phyloP scores from a whole-genome alignment of 148 eudicot genomes.

The Diospyros kaki region DNA sequence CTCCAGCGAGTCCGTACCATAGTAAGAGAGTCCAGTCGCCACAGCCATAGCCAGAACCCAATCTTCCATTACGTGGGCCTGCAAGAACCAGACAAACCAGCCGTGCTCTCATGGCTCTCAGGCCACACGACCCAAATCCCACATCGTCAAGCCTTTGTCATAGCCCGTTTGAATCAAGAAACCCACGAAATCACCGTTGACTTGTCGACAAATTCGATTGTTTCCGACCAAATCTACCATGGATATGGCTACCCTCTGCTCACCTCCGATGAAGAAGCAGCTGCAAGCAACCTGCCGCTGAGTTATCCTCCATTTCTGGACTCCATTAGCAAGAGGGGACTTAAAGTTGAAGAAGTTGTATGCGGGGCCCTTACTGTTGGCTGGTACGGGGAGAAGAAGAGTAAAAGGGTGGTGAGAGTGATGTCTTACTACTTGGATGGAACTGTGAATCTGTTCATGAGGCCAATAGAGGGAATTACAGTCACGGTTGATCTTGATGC shows the following conservation, averaged over 20 bases:
- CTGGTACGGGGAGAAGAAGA: slow-evolving; percentile 41
- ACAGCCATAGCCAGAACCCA: slow-evolving; percentile 14
- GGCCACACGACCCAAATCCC: slow-evolving; percentile 3
- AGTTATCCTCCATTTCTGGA: slow-evolving; percentile 28
- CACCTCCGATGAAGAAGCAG: slow-evolving; percentile 23
- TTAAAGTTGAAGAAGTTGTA: slow-evolving; percentile 34
- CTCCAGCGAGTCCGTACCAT: slow-evolving; percentile 33
- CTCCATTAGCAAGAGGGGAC: slow-evolving; percentile 37
- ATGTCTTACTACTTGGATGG: slow-evolving; percentile 34
- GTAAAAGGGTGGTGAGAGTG: slow-evolving; percentile 26
- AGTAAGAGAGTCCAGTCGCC: slow-evolving; percentile 15
- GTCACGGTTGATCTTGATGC: slow-evolving; percentile 38
- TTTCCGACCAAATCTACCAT: slow-evolving; percentile 22
- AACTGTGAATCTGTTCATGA: slow-evolving; percentile 33
- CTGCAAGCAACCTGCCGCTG: slow-evolving; percentile 26
- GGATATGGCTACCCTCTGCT: slow-evolving; percentile 43
- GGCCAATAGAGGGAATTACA: slow-evolving; percentile 45
- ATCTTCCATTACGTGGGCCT: slow-evolving; percentile 49
- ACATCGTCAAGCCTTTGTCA: slow-evolving; percentile 32
- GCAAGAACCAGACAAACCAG: slow-evolving; percentile 39
- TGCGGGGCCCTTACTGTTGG: slow-evolving; percentile 34
- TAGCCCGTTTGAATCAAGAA: slow-evolving; percentile 23
- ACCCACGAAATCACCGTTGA: slow-evolving; percentile 41
- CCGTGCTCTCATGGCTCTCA: slow-evolving; percentile 16
- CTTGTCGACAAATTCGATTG: slow-evolving; percentile 6